Evolutionary conservation across 106 monocot genomes (phyloP), one percentile per base, ranked within the genome.

Genomic region (Alisma plantagoaquatica): DNA sequence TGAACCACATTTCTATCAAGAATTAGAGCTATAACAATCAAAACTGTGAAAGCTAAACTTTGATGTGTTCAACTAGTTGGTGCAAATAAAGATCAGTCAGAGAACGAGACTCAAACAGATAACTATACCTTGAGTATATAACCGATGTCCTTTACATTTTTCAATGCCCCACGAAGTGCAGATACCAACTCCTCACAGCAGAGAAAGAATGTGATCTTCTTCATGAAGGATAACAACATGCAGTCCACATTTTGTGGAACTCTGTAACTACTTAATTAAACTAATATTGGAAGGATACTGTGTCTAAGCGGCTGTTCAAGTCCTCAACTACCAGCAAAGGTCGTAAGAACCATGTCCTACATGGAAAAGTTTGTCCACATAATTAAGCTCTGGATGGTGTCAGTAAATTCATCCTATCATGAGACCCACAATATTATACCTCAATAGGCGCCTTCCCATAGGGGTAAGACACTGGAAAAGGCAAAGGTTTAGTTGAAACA

Each of bases 191-290:
- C 94, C 56, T 88, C 88, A 56, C 78, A 78, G 54, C 80, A 81
- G 46, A 88, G 81, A 49, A 96, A 96, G 71, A 96, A 96, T 43
- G 88, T 78, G 64, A 96, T 70, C 88, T 85, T n/a, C 19, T 10
- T 38, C 32, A 27, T 54, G 60, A 29, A 38, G 59, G n/a, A n/a
- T n/a, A n/a, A n/a, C n/a, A n/a, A n/a, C n/a, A n/a, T n/a, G n/a
- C n/a, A n/a, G n/a, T n/a, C n/a, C n/a, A n/a, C n/a, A n/a, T n/a
- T n/a, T n/a, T n/a, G n/a, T n/a, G n/a, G n/a, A n/a, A n/a, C n/a
- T n/a, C n/a, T n/a, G n/a, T n/a, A n/a, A n/a, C n/a, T n/a, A n/a
- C n/a, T n/a, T n/a, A n/a, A n/a, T n/a, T n/a, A n/a, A n/a, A n/a
- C n/a, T n/a, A n/a, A n/a, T 1, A 49, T 21, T 48, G 64, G 12